phyloP scores from a whole-genome alignment of 1,139 yeast species.

The Kodamaea alishanica region DNA sequence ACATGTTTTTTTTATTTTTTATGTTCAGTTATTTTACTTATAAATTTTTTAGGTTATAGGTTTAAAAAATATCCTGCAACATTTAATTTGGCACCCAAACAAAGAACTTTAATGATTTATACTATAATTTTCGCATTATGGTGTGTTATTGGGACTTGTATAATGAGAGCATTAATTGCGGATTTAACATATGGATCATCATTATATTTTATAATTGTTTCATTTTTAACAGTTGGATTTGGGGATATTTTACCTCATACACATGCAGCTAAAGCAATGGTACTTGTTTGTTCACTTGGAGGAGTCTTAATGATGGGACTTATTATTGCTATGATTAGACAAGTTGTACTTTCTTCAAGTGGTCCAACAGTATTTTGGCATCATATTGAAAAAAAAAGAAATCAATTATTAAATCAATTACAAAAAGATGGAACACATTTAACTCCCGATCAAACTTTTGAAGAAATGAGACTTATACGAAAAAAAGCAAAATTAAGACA shows the following conservation, averaged over 20 bases:
- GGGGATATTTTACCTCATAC: slow-evolving; percentile 65
- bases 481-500: slow-evolving; percentile 31
- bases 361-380: slow-evolving; percentile 66
- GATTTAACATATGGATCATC: slow-evolving; percentile 55
- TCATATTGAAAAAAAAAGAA: slow-evolving; percentile 42
- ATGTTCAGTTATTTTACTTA: slow-evolving; percentile 49
- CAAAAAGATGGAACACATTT: slow-evolving; percentile 17
- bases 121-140: slow-evolving; percentile 63
- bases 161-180: slow-evolving; percentile 33
- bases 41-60: slow-evolving; percentile 61
- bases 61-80: slow-evolving; percentile 60
- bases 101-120: slow-evolving; percentile 68
- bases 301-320: slow-evolving; percentile 75
- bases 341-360: slow-evolving; percentile 56
- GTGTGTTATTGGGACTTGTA: slow-evolving; percentile 64
- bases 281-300: slow-evolving; percentile 57
- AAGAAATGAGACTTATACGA: slow-evolving; percentile 50
- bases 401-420: slow-evolving; percentile 16
- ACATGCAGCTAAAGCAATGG: slow-evolving; percentile 52
- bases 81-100: slow-evolving; percentile 62
- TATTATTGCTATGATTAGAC: slow-evolving; percentile 64
- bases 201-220: slow-evolving; percentile 66
- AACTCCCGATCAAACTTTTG: slow-evolving; percentile 45
- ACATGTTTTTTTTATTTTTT: slow-evolving; percentile 58
- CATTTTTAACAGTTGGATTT: slow-evolving; percentile 72